Evolutionary conservation across 495 filamentous ascomycete species (phyloP).

Genomic region (Geopyxis carbonaria): DNA sequence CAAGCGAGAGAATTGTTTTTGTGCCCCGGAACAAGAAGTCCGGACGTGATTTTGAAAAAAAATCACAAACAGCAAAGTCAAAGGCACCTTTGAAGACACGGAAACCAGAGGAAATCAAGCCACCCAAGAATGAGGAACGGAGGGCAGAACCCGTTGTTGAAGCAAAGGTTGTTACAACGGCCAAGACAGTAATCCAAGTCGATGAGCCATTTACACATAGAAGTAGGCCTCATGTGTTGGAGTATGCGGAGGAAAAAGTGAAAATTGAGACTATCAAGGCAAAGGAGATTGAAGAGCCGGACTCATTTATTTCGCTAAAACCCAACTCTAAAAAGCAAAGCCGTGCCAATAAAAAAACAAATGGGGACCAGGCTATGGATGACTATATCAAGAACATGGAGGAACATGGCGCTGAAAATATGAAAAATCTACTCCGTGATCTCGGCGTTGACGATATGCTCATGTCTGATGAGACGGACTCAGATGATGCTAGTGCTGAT

Average conservation of each 20-base stretch:
- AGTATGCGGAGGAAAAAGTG: no score
- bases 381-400: constrained; percentile 66
- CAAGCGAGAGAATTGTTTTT: constrained; percentile 22
- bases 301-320: no score
- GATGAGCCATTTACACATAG: no score
- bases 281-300: no score
- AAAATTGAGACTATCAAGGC: no score
- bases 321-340: constrained; percentile 4
- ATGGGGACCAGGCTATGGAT: constrained; percentile 36
- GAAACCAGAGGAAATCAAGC: no score
- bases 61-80: neutral
- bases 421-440: constrained; percentile 24
- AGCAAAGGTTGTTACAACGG: no score
- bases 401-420: neutral
- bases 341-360: constrained; percentile 3
- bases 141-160: no score
- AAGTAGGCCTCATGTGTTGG: no score
- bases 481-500: constrained; percentile 9
- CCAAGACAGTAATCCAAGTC: no score
- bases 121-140: no score
- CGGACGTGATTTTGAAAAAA: constrained; percentile 1
- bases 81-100: no score
- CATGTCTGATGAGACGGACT: constrained; percentile 17
- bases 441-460: constrained; percentile 33
- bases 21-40: constrained; percentile 14